Conservation (phyloP, 1,139 yeast species). For the Blastobotrys malaysiensis region DNA sequence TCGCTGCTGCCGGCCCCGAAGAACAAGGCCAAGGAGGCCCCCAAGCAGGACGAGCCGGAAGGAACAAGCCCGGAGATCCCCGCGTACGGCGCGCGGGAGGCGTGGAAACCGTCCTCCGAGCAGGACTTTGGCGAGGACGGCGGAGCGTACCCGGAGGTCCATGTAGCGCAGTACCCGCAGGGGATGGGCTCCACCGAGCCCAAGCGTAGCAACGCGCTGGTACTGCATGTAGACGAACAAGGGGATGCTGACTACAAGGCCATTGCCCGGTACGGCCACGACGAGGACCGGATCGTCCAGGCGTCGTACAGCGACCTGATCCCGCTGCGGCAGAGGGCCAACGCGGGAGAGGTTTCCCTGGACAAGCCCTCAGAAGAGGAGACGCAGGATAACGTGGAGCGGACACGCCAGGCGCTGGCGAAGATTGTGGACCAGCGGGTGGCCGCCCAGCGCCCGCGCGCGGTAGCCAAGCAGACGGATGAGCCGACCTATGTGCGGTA, state of each 20-base stretch:
- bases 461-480: conserved; percentile 24
- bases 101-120: conserved; percentile 28
- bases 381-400: conserved; percentile 37
- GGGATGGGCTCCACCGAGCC: conserved; percentile 29
- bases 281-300: conserved; percentile 32
- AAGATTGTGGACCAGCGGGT: conserved; percentile 39
- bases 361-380: conserved; percentile 41
- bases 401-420: conserved; percentile 47
- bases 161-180: conserved; percentile 33
- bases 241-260: conserved; percentile 34
- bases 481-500: conserved; percentile 44
- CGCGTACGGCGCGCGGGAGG: conserved; percentile 29
- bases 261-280: conserved; percentile 36
- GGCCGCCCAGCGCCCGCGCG: conserved; percentile 29
- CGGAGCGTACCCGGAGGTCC: conserved; percentile 36
- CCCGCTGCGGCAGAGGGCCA: conserved; percentile 43
- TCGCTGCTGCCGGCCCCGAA: background rate
- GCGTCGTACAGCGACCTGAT: conserved; percentile 41
- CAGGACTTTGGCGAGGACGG: conserved; percentile 34
- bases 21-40: background rate
- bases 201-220: conserved; percentile 24
- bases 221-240: conserved; percentile 30
- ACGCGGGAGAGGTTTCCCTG: conserved; percentile 32
- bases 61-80: conserved; percentile 21
- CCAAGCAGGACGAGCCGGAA: conserved; percentile 12